A percentile compares a stretch with the other conserved stretches of the same genome.
phyloP scores from a whole-genome alignment of 305 asterid genomes.

The Plantago coronopus region DNA sequence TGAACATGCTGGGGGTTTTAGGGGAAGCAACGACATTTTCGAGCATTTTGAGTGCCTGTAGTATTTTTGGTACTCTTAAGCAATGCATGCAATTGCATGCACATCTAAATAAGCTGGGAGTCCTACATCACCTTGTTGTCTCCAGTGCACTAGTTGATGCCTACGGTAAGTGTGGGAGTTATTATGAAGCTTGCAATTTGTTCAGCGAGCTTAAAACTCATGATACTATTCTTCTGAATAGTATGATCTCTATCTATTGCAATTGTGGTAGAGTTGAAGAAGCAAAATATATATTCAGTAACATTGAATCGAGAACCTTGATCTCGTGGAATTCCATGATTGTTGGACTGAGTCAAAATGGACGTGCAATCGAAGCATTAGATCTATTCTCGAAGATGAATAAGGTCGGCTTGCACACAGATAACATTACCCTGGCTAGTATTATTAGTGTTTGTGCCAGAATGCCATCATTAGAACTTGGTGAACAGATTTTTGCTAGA shows the following conservation, averaged over 20 bases:
- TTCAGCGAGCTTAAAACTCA: slow-evolving; percentile 49
- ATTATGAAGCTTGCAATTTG: slow-evolving; percentile 45
- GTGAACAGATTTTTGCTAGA: slow-evolving; percentile 74
- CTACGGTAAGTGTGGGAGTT: slow-evolving; percentile 65
- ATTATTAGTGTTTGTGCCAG: slow-evolving; percentile 76
- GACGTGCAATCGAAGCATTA: slow-evolving; percentile 64
- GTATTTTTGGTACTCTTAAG: slow-evolving; percentile 37
- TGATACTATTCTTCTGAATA: slow-evolving; percentile 66
- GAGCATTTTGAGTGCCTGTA: slow-evolving; percentile 64
- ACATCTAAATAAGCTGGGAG: slow-evolving; percentile 47
- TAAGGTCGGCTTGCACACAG: slow-evolving; percentile 41
- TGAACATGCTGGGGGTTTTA: slow-evolving; percentile 43
- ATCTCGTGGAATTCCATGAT: slow-evolving; percentile 94
- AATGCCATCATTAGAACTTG: slow-evolving; percentile 61
- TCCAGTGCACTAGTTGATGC: slow-evolving; percentile 66
- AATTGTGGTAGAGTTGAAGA: slow-evolving; percentile 59
- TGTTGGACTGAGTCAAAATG: slow-evolving; percentile 67
- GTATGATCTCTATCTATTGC: slow-evolving; percentile 68
- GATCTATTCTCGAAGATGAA: slow-evolving; percentile 62
- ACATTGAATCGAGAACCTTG: slow-evolving; percentile 54
- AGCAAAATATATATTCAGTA: slow-evolving; percentile 53
- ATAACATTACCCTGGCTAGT: slow-evolving; percentile 54
- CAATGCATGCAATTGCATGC: slow-evolving; percentile 55
- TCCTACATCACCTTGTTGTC: slow-evolving; percentile 48
- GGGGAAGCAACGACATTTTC: slow-evolving; percentile 65